Evolutionary conservation across 2,329 filamentous ascomycete species (phyloP).

Genomic region (Reticulascus tulasneorum): DNA sequence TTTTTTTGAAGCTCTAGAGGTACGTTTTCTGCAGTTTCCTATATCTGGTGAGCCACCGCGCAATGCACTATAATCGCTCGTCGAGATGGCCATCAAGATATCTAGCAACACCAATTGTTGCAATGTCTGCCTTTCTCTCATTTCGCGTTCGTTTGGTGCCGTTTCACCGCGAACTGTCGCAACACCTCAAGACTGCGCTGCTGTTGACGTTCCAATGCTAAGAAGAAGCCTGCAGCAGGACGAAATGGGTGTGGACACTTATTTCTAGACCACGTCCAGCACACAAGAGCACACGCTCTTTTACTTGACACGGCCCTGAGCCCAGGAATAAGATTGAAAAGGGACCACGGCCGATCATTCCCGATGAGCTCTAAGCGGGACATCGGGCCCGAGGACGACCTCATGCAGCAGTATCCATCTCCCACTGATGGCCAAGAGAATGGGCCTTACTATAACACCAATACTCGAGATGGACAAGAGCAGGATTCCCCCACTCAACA

Average conservation of each 20-base stretch:
- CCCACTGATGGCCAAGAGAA: slow-evolving; percentile 8
- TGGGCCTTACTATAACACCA: slow-evolving; percentile 13
- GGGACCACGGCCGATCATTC: not conserved
- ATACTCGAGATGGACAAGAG: slow-evolving; percentile 21
- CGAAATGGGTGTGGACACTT: too few species aligned
- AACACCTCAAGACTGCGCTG: too few species aligned
- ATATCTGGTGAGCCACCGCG: not conserved
- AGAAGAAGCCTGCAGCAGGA: too few species aligned
- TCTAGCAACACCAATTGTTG: too few species aligned
- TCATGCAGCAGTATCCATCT: slow-evolving; percentile 9
- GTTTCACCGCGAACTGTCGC: too few species aligned
- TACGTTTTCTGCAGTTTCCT: slow-evolving; percentile 7
- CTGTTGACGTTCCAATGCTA: not conserved
- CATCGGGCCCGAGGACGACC: slow-evolving; percentile 5
- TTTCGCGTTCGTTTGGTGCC: too few species aligned
- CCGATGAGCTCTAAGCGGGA: not conserved
- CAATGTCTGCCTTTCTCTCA: too few species aligned
- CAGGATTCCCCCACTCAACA: slow-evolving; percentile 34
- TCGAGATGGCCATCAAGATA: not conserved
- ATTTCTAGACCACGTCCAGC: too few species aligned
- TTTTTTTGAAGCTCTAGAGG: slow-evolving; percentile 8
- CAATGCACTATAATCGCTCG: slow-evolving; percentile 1
- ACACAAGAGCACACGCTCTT: too few species aligned
- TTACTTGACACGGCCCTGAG: not conserved
- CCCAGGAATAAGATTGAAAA: not conserved